A percentile compares a stretch with the other conserved stretches of the same genome.
These are phyloP conservation scores for Xanthoceras sorbifolium DNA, from an alignment of 345 rosid genomes.

Conservation along the genomic window DNA sequence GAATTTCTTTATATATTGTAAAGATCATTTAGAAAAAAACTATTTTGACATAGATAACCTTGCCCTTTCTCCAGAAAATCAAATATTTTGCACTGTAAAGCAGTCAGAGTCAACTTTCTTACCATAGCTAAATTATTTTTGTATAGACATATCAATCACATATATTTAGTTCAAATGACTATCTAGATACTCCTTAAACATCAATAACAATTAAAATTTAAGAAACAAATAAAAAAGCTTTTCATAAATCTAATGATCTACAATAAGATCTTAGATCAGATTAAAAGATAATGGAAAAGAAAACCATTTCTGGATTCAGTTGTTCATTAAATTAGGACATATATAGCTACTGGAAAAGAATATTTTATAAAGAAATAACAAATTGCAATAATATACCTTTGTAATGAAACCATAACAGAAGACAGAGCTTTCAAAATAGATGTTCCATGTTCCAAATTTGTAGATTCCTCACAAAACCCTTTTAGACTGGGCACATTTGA, in stretches of 20 bases:
- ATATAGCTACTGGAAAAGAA: background rate
- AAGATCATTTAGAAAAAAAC: background rate
- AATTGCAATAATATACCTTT: conserved; percentile 52
- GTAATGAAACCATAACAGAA: conserved; percentile 71
- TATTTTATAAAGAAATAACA: too few relatives aligned
- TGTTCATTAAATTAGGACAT: background rate
- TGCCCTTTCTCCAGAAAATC: background rate
- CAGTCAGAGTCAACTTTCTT: background rate
- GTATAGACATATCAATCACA: background rate
- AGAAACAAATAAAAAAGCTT: background rate
- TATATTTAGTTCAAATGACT: background rate
- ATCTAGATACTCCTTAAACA: background rate
- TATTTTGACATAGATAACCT: background rate
- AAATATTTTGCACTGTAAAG: background rate
- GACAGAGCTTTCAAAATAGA: conserved; percentile 68
- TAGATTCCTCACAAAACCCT: conserved; percentile 48
- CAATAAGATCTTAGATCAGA: background rate
- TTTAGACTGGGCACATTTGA: conserved; percentile 74
- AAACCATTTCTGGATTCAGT: too few relatives aligned
- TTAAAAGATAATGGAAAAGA: background rate
- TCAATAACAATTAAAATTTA: background rate
- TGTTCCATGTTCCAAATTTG: conserved; percentile 51
- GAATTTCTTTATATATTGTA: background rate
- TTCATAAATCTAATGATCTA: background rate
- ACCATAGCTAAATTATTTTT: background rate